Base-by-base conservation (phyloP, 495 filamentous ascomycete genomes). In the Aspergillus asperescens region DNA sequence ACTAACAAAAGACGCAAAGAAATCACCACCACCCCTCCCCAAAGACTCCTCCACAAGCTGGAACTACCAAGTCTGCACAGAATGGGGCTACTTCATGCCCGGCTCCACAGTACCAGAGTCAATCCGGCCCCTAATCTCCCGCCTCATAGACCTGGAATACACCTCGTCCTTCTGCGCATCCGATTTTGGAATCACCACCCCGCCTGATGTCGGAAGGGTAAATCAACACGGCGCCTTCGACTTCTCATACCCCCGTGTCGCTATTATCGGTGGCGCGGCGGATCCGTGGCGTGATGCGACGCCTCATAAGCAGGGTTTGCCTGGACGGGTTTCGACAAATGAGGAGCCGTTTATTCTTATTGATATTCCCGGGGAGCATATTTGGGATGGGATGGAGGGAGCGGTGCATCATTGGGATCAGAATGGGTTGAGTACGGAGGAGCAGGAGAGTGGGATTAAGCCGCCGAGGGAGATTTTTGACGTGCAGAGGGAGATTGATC, bases 331-430 rank as follows among this genome's bases (percentile, higher is more conserved):
- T 5, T 83, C 72, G 31, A 87, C 84, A 1, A 66, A 70, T 0
- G 65, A 66, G 16, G 72, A 85, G 67, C 86, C 86, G 4, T 81
- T 82, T 51, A 69, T 85, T 20, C 60, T 86, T 47, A 83, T 89
- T 48, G 66, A 71, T n/a, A 22, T 64, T 4, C 15, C 41, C 1
- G 56, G 46, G 16, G 50, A 51, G 12, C 37, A 61, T 13, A 56
- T 64, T 1, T 64, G 58, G 58, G 61, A 64, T 53, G 56, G 52
- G 16, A 49, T 58, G 3, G 38, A 27, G n/a, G 75, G 71, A 0
- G 81, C 71, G 0, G 82, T 86, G 39, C 84, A 88, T 64, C 82
- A 87, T 65, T 87, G 80, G 81, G 85, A 87, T 62, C 79, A 87
- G 75, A 86, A 87, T 61, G 84, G 83, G 7, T 45, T 85, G 37